Percentiles rank a stretch among this genome's conserved stretches.
Evolutionary conservation across 495 filamentous ascomycete species (phyloP).

Genomic region (Aspergillus campestris): DNA sequence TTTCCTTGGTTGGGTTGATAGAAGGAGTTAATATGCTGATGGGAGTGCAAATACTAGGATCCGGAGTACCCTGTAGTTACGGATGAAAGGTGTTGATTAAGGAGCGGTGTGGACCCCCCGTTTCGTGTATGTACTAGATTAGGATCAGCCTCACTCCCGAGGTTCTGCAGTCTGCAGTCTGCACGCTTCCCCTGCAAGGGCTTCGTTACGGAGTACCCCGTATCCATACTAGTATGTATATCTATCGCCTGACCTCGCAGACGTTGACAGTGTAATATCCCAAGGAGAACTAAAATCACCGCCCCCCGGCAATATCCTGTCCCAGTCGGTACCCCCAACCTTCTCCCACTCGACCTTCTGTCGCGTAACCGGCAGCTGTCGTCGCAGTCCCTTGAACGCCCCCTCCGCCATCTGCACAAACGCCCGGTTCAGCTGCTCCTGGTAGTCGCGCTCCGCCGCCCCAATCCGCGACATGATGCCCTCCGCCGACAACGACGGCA

Average conservation of each 20-base stretch:
- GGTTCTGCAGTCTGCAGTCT: too few species aligned
- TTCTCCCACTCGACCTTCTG: slow-evolving; percentile 99
- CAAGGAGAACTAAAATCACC: too few species aligned
- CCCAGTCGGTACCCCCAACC: slow-evolving; percentile 83
- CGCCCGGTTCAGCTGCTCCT: slow-evolving; percentile 88
- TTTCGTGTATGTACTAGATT: too few species aligned
- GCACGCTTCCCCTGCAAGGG: too few species aligned
- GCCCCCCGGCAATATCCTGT: slow-evolving; percentile 51
- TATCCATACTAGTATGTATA: not conserved
- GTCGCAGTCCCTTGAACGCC: slow-evolving; percentile 83
- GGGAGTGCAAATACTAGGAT: too few species aligned
- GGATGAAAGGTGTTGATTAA: too few species aligned
- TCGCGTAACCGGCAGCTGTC: slow-evolving; percentile 90
- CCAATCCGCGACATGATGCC: slow-evolving; percentile 69
- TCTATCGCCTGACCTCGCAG: slow-evolving; percentile 1
- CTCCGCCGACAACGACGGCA: slow-evolving; percentile 53
- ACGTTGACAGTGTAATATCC: not conserved
- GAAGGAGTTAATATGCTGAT: too few species aligned
- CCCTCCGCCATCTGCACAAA: slow-evolving; percentile 86
- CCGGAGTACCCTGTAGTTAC: too few species aligned
- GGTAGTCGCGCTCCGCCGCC: slow-evolving; percentile 77
- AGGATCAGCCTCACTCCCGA: too few species aligned
- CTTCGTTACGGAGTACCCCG: too few species aligned
- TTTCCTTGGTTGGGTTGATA: too few species aligned
- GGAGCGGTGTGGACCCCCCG: too few species aligned